Evolutionary conservation across 2,329 filamentous ascomycete genomes (phyloP), one percentile per base, ranked within the genome.

Genomic region (Zymoseptoria pseudotritici): DNA sequence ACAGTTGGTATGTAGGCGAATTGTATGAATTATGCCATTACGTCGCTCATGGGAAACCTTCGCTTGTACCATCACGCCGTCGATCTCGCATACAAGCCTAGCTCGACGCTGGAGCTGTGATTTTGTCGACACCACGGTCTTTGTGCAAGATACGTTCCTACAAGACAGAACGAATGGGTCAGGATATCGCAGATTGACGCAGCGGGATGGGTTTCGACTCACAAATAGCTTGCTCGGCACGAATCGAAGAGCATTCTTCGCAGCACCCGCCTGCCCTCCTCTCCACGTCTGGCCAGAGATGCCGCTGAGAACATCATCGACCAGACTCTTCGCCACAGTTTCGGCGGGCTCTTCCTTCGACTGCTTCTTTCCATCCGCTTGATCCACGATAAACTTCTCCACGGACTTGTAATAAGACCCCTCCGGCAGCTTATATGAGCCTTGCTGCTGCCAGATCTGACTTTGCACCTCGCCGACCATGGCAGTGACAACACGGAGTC

Each of bases 401-500:
- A 53, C 50, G 4, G 50, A 53, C 11, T 53, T 22, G n/a, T 53
- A 53, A n/a, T 22, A 53, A 13, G 50, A 53, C 5, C 50, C 21
- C 10, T 11, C 21, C 4, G 50, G 50, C 50, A 53, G 19, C 36
- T 46, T 46, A n/a, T 46, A 46, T 7, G 36, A 46, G 3, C 17
- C 36, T 46, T n/a, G 17, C 17, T 46, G 36, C 36, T 46, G 17
- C 36, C 36, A 46, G 17, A 46, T 46, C 36, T 46, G 36, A 46
- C 36, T 46, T n/a, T 46, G 36, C 4, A 46, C 36, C 36, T 46
- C 36, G 36, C 36, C 36, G 17, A 46, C 36, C 36, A 46, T 46
- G 36, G 36, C 36, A 46, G 36, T 46, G 36, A 46, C 36, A 17
- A 70, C 67, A n/a, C 21, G 29, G 29, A 70, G 59, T n/a, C 57